Percentiles rank a stretch among this genome's conserved stretches.
Conservation (phyloP, 352 stramenopile species). For the Phytophthora crassamura region DNA sequence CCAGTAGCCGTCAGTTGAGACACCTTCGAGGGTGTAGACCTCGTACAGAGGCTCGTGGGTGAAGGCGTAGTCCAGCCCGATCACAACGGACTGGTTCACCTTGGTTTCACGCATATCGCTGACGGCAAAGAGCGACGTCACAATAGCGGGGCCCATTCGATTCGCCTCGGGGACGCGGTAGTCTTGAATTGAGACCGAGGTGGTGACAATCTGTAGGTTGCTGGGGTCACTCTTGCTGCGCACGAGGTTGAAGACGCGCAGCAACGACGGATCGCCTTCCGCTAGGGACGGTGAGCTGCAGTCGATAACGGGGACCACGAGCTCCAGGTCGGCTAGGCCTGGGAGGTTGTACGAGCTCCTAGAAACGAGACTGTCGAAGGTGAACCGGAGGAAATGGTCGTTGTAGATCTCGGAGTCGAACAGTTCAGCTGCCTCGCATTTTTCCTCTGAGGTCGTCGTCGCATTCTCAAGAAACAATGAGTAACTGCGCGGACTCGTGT, state of each 20-base stretch:
- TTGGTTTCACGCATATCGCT: constrained; percentile 33
- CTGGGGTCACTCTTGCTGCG: constrained; percentile 27
- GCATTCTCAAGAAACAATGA: constrained; percentile 44
- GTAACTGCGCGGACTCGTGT: constrained; percentile 32
- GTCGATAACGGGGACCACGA: constrained; percentile 52
- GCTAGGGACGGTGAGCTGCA: constrained; percentile 41
- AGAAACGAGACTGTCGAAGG: constrained; percentile 27
- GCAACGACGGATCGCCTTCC: constrained; percentile 30
- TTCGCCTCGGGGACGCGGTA: constrained; percentile 42
- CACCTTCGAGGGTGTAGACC: constrained; percentile 29
- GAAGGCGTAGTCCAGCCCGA: constrained; percentile 47
- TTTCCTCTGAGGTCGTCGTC: constrained; percentile 26
- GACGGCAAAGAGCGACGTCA: constrained; percentile 40
- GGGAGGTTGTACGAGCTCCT: constrained; percentile 40
- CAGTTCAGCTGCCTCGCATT: constrained; percentile 14
- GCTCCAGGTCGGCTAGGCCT: constrained; percentile 37
- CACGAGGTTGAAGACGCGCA: constrained; percentile 52
- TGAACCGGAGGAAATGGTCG: constrained; percentile 35
- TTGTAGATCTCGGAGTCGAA: constrained; percentile 39
- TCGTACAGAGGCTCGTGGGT: constrained; percentile 37
- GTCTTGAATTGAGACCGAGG: constrained; percentile 47
- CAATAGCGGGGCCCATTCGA: constrained; percentile 33
- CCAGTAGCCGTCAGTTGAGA: constrained; percentile 38
- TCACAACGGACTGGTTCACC: constrained; percentile 30
- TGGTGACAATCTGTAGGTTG: constrained; percentile 36